These are phyloP conservation scores for Paragyromitra xinjiangensis DNA, from an alignment of 495 filamentous ascomycete genomes.

Conservation along the genomic window DNA sequence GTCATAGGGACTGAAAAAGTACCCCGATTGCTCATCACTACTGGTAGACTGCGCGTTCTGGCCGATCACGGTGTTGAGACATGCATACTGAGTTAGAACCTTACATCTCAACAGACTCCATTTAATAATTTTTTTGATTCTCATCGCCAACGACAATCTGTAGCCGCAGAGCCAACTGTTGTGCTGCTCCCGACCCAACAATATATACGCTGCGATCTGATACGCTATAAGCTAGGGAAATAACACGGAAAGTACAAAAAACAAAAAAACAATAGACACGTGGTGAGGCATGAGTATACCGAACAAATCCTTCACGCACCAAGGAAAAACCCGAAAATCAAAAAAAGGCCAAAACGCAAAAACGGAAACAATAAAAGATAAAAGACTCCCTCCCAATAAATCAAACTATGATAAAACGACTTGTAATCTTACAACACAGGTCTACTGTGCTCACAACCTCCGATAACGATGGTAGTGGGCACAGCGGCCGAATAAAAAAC, in stretches of 20 bases:
- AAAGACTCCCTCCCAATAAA: constrained; percentile 15
- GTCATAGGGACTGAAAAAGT: background rate
- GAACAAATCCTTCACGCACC: background rate
- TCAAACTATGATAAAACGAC: constrained; percentile 5
- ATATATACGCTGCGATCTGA: constrained; percentile 12
- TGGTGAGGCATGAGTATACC: constrained; percentile 16
- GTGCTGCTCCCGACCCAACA: constrained; percentile 1
- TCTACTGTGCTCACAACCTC: background rate
- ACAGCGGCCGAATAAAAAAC: background rate
- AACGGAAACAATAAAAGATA: constrained; percentile 11
- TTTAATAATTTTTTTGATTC: constrained; percentile 7
- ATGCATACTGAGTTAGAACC: background rate
- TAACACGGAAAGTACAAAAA: constrained; percentile 8
- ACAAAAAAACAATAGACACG: constrained; percentile 16
- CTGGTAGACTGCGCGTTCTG: background rate
- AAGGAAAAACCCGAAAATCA: constrained; percentile 9
- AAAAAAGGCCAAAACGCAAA: background rate
- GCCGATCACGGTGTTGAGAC: constrained; percentile 1
- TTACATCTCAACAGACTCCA: background rate
- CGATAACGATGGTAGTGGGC: background rate
- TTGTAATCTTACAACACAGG: constrained; percentile 4
- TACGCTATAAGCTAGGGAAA: constrained; percentile 10
- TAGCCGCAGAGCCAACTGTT: constrained; percentile 1
- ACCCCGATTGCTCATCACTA: background rate
- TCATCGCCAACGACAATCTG: background rate